Evolutionary conservation across 2,329 filamentous ascomycete genomes (phyloP).

Genomic region (Fonsecaea pedrosoi): DNA sequence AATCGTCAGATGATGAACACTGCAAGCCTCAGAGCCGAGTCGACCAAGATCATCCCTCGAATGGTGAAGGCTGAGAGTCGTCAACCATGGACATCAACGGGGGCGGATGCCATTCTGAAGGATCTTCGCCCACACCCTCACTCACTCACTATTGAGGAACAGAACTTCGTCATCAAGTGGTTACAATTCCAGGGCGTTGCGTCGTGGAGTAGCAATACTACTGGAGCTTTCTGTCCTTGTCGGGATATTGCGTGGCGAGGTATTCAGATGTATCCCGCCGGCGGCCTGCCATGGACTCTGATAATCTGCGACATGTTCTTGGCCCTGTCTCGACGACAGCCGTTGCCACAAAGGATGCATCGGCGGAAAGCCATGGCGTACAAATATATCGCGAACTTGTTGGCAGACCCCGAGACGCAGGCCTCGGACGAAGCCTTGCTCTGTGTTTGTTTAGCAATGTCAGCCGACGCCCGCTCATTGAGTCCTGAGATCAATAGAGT

Average conservation of each 20-base stretch:
- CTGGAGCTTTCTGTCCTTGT: background rate
- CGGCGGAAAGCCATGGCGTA: constrained; percentile 4
- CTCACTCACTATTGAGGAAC: constrained; percentile 6
- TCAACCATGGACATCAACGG: background rate
- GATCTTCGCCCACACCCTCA: background rate
- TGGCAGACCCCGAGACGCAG: constrained; percentile 8
- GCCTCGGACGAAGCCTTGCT: constrained; percentile 1
- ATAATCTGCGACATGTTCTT: constrained; percentile 6
- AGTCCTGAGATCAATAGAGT: constrained; percentile 1
- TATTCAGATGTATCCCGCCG: constrained; percentile 3
- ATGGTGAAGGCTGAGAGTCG: background rate
- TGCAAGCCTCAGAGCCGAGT: background rate
- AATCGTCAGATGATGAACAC: background rate
- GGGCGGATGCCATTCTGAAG: background rate
- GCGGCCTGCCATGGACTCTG: constrained; percentile 8
- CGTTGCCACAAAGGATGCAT: constrained; percentile 1
- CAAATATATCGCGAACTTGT: constrained; percentile 3
- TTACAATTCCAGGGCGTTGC: background rate
- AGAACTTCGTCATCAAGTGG: constrained; percentile 10
- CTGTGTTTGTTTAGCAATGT: constrained; percentile 1
- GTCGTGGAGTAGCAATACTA: background rate
- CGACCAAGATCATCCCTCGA: background rate
- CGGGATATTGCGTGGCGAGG: constrained; percentile 6
- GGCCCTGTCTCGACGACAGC: background rate
- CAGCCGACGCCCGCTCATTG: background rate